Conservation (phyloP, 176 grass and related monocot species). For the Oryza nivara region DNA sequence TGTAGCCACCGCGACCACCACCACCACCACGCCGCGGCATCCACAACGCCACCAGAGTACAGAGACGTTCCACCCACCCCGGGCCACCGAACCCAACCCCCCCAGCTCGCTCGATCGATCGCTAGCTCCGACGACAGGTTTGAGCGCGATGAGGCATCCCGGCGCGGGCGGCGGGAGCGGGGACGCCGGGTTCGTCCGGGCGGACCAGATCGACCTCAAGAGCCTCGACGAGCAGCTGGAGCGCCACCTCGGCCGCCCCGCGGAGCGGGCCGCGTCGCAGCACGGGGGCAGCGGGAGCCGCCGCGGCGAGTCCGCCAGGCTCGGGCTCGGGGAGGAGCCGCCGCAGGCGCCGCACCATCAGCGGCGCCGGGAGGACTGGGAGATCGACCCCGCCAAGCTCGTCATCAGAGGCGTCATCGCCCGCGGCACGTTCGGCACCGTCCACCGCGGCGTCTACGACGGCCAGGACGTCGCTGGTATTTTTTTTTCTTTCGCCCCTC, state of each 20-base stretch:
- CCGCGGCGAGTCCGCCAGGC: conserved; percentile 36
- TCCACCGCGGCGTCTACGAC: conserved; percentile 96
- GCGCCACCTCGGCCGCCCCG: conserved; percentile 73
- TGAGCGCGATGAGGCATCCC: conserved; percentile 52
- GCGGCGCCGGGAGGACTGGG: conserved; percentile 80
- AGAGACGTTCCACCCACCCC: not conserved
- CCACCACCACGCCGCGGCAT: conserved; percentile 5
- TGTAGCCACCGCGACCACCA: not conserved
- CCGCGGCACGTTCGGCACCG: conserved; percentile 93
- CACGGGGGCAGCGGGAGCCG: not conserved
- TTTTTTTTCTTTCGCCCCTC: not conserved
- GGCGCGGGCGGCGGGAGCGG: conserved; percentile 48
- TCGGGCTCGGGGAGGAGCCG: conserved; percentile 26
- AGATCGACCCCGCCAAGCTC: conserved; percentile 87
- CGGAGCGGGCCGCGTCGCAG: not conserved
- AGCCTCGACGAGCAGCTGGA: conserved; percentile 98
- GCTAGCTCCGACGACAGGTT: conserved; percentile 20
- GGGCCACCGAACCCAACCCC: conserved; percentile 31
- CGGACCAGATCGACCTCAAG: conserved; percentile 99
- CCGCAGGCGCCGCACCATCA: conserved; percentile 2
- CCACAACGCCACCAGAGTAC: conserved; percentile 23
- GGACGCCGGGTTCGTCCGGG: conserved; percentile 79
- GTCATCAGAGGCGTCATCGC: conserved; percentile 91
- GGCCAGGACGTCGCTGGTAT: conserved; percentile 98
- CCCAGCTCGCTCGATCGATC: conserved; percentile 11